Base-by-base conservation (phyloP, 2,329 filamentous ascomycete genomes). In the Fusarium irregulare region DNA sequence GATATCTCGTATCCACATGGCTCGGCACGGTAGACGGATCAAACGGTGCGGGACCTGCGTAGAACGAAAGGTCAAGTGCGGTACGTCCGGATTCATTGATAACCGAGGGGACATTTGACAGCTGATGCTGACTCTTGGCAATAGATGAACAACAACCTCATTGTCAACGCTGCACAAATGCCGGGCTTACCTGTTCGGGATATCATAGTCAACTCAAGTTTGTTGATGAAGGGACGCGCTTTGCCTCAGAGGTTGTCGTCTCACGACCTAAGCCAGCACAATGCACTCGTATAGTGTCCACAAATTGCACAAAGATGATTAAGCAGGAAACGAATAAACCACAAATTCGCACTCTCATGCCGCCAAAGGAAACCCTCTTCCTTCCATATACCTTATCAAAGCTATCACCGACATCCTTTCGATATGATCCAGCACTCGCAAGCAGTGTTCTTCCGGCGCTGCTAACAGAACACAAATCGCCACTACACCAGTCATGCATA, bases 31-130 rank as follows among this genome's bases (percentile, higher is more conserved):
- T 18, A 68, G 65, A 64, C 65, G 65, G 8, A 60, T 68, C 8
- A 68, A 64, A 30, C 53, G 65, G 21, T 68, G 65, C 59, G 65
- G 65, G 2, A 68, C 65, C 37, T 68, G 65, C 27, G 50, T 64
- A n/a, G 65, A 68, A n/a, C 65, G 65, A 41, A 68, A 68, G 41
- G 64, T 68, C 7, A 68, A 68, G 44, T 68, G 65, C 44, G 65
- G 65, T 68, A 25, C 25, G 64, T 64, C 20, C 6, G 5, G 20
- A 10, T 7, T 9, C 7, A 20, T 14, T 14, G 37, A 23, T 30
- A 6, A 13, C 7, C 11, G 3, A 23, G 13, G 41, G 4, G 16
- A 20, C 8, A 20, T 51, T 14, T 21, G 23, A 21, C 23, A 25
- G 48, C 18, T 8, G 16, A 18, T 20, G 30, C 25, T 56, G 13